These are phyloP conservation scores for Elsinoe fawcettii DNA, from an alignment of 2,329 filamentous ascomycete genomes.

Conservation along the genomic window DNA sequence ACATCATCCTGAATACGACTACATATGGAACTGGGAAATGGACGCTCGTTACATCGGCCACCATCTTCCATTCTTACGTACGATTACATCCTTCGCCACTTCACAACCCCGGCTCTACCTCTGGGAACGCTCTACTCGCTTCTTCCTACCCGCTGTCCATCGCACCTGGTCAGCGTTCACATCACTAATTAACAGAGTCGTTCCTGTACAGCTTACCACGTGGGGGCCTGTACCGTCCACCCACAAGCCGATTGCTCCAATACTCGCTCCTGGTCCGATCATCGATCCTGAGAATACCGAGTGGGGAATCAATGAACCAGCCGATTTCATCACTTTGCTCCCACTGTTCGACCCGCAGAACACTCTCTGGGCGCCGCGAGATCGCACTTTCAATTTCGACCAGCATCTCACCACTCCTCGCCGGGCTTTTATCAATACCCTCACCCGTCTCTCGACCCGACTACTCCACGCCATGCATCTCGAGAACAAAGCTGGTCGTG, in stretches of 20 bases:
- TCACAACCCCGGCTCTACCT: constrained; percentile 48
- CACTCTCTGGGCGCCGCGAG: constrained; percentile 64
- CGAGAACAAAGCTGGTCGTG: constrained; percentile 59
- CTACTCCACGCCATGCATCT: constrained; percentile 66
- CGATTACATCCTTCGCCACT: constrained; percentile 47
- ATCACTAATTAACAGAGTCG: constrained; percentile 48
- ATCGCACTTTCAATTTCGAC: constrained; percentile 45
- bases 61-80: constrained; percentile 66
- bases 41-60: constrained; percentile 69
- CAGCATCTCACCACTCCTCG: constrained; percentile 41
- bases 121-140: constrained; percentile 39
- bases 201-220: constrained; percentile 48
- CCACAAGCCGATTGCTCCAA: not conserved
- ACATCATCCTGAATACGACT: constrained; percentile 65
- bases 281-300: constrained; percentile 49
- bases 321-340: constrained; percentile 70
- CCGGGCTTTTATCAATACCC: constrained; percentile 63
- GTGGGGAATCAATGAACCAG: constrained; percentile 64
- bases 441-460: constrained; percentile 57
- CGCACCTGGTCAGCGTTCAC: constrained; percentile 1
- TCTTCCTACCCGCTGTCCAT: not conserved
- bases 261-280: constrained; percentile 32
- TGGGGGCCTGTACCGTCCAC: constrained; percentile 41
- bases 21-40: constrained; percentile 75
- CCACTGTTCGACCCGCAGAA: constrained; percentile 64